phyloP scores from a whole-genome alignment of 495 filamentous ascomycete species.

The Cenococcum geophilum region DNA sequence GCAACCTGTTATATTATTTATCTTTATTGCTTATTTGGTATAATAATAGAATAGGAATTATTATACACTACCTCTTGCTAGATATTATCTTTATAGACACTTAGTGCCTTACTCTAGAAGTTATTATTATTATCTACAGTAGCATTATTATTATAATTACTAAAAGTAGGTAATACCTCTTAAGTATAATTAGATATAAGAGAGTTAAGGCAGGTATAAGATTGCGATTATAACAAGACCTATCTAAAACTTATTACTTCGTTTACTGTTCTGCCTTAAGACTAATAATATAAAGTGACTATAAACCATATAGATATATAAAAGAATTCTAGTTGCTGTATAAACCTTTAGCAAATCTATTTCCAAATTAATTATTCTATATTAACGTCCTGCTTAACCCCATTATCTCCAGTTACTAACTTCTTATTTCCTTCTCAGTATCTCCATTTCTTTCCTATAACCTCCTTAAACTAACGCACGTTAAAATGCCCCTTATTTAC shows the following conservation, averaged over 20 bases:
- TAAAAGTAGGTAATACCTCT: background rate
- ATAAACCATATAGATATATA: background rate
- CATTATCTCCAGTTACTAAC: conserved; percentile 1
- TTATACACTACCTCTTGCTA: background rate
- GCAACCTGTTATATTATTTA: background rate
- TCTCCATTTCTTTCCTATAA: conserved; percentile 32
- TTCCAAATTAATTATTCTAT: conserved; percentile 3
- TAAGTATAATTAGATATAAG: background rate
- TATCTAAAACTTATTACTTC: background rate
- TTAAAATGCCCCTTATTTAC: conserved; percentile 12
- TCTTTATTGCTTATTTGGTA: background rate
- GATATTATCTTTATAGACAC: background rate
- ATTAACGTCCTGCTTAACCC: background rate
- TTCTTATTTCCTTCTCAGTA: conserved; percentile 32
- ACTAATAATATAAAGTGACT: background rate
- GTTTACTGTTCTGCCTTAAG: background rate
- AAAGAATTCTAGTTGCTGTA: background rate
- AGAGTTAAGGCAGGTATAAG: background rate
- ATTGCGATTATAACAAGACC: background rate
- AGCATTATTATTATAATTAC: no score
- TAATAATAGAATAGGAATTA: background rate
- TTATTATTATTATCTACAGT: background rate
- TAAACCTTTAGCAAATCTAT: background rate
- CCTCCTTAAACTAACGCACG: conserved; percentile 29
- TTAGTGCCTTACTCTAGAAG: background rate